Base-by-base conservation (phyloP, 768 basidiomycete species). In the Russula foetens region DNA sequence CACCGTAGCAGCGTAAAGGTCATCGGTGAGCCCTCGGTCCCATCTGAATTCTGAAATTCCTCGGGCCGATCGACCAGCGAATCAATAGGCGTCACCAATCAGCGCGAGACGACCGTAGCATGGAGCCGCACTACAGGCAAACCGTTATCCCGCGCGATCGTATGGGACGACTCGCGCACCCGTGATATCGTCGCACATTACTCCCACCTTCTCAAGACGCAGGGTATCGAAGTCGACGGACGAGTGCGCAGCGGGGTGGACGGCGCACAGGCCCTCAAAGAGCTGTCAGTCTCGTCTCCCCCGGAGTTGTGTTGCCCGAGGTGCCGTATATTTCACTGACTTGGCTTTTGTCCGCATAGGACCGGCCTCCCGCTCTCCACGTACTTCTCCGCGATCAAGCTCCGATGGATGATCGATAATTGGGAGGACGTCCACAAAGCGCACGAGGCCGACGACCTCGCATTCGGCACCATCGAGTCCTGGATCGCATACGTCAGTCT, bases 141-240 rank as follows among this genome's bases (percentile, higher is more conserved):
- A 72, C 88, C 94, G 0, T 72, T 97, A 5, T 91, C 90, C 74
- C 83, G 79, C 55, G 91, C 92, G 24, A 90, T 99, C 67, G 97
- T 98, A 12, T 99, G 97, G 97, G 86, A 89, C 62, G 97, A 99
- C 71, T 85, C 86, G n/a, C 84, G 97, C 51, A 98, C 92, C 57
- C 91, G 89, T 67, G 83, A 85, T 65, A 81, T 82, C 4, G 93
- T 98, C 19, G 83, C 85, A n/a, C 83, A 88, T 66, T 91, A 82
- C 66, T 83, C 90, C 71, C 77, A 82, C 53, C 82, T 88, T 68
- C 79, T 97, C 33, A 73, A 80, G 58, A 77, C 79, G n/a, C 77
- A 79, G 9, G 94, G 95, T 7, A 81, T 97, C 60, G 83, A 93
- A 69, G 79, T 88, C 53, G 71, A 80, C 24, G 89, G 88, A 31